phyloP scores from a whole-genome alignment of 768 basidiomycete genomes.

The Lactarius vividus region DNA sequence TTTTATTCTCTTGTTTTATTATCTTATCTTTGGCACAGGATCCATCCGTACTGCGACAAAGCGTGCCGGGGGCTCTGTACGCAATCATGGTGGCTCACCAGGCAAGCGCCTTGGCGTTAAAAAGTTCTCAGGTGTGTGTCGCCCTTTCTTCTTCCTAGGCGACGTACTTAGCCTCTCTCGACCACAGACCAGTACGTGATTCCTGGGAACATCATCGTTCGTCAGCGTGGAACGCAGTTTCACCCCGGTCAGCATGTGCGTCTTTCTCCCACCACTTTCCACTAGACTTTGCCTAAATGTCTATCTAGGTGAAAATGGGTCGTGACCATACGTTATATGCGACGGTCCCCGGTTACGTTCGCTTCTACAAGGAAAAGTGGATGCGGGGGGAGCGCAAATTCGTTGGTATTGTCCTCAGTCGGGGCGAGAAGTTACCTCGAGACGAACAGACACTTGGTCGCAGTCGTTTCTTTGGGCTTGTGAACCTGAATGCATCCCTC shows the following conservation, averaged over 20 bases:
- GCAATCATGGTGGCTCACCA: slow-evolving; percentile 89
- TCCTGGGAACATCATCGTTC: slow-evolving; percentile 94
- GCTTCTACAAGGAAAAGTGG: slow-evolving; percentile 86
- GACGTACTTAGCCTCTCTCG: neutral
- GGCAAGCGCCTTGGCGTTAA: slow-evolving; percentile 94
- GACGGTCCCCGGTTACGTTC: slow-evolving; percentile 84
- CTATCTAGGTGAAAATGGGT: slow-evolving; percentile 76
- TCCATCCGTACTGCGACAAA: slow-evolving; percentile 94
- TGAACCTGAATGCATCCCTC: slow-evolving; percentile 51
- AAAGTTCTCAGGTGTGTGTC: slow-evolving; percentile 85
- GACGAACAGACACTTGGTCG: slow-evolving; percentile 72
- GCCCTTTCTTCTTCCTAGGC: neutral
- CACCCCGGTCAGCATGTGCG: slow-evolving; percentile 90
- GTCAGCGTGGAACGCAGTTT: slow-evolving; percentile 90
- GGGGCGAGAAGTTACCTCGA: slow-evolving; percentile 84
- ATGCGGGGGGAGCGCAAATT: slow-evolving; percentile 71
- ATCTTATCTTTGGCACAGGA: slow-evolving; percentile 38
- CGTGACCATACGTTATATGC: slow-evolving; percentile 96
- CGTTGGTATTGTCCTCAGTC: slow-evolving; percentile 79
- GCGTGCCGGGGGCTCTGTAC: slow-evolving; percentile 90
- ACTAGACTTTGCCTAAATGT: slow-evolving; percentile 14
- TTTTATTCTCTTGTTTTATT: slow-evolving; percentile 7
- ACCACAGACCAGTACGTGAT: slow-evolving; percentile 80
- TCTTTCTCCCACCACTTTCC: slow-evolving; percentile 12
- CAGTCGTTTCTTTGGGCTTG: slow-evolving; percentile 80